Evolutionary conservation across 2,329 filamentous ascomycete species (phyloP).

Genomic region (Laburnicola sp.): DNA sequence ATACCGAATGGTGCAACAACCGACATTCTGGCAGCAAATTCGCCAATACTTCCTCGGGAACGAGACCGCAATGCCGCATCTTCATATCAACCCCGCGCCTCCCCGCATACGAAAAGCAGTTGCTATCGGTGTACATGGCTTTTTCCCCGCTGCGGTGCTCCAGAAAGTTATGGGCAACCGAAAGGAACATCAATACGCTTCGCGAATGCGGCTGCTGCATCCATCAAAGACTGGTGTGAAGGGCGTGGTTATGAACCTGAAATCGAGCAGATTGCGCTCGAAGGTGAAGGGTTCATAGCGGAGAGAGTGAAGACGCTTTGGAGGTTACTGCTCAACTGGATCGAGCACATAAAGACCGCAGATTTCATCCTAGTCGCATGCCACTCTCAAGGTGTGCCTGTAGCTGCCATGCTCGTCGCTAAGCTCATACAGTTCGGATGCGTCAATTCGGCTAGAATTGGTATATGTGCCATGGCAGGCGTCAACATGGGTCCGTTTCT

Average conservation of each 20-base stretch:
- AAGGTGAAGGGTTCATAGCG: conserved; percentile 89
- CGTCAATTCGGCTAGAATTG: conserved; percentile 74
- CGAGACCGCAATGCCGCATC: conserved; percentile 64
- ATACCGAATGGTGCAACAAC: conserved; percentile 56
- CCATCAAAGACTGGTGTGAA: conserved; percentile 81
- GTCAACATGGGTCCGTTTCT: conserved; percentile 92
- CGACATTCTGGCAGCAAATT: conserved; percentile 51
- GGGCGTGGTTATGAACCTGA: conserved; percentile 69
- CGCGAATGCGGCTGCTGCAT: conserved; percentile 80
- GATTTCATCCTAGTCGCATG: conserved; percentile 92
- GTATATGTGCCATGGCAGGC: conserved; percentile 86
- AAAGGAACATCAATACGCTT: conserved; percentile 95
- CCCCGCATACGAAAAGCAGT: conserved; percentile 81
- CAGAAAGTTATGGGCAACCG: conserved; percentile 92
- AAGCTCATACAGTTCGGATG: conserved; percentile 91
- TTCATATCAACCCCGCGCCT: conserved; percentile 69
- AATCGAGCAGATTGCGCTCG: conserved; percentile 90
- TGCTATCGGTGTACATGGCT: conserved; percentile 91
- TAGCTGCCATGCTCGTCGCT: conserved; percentile 87
- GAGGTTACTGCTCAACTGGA: conserved; percentile 93
- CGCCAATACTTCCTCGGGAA: conserved; percentile 47
- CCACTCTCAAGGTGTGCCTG: conserved; percentile 94
- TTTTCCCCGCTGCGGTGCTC: conserved; percentile 84
- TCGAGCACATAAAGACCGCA: conserved; percentile 82
- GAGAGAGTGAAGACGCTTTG: conserved; percentile 90